Base-by-base conservation (phyloP, 306 rosid species). In the Rosa multiflora region DNA sequence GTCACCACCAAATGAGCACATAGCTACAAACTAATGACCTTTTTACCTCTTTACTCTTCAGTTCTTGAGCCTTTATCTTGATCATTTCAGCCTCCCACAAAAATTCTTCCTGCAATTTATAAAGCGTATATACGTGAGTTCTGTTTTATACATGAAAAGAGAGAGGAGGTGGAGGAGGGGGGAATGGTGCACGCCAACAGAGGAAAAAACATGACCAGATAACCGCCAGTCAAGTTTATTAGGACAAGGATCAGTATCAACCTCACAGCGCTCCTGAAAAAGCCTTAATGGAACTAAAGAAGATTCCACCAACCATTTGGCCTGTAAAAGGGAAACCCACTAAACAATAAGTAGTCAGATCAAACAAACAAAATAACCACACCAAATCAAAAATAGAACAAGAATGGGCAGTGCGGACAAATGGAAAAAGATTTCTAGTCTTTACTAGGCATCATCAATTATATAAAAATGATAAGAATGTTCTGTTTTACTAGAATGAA, bases 241-340 rank as follows among this genome's bases (percentile, higher is more conserved):
- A 10, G 42, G 15, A 72, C 29, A 71, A 70, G 35, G 32, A 74
- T 66, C 32, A 79, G 39, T 72, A 80, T 44, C 72, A 79, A 95
- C 99, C 99, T 95, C 99, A 73, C 98, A 95, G 43, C 99, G 99
- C 85, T 95, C 99, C 68, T 95, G 99, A 56, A 95, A 89, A 74
- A 95, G 89, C 85, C 97, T 88, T 84, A 92, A 78, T 21, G 98
- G 95, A 82, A 95, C 98, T 79, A 95, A 71, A 58, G 81, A 83
- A 77, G 90, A 92, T 73, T 95, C 99, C 80, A 90, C 98, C 83
- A 95, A 87, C 99, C 99, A 95, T 88, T 91, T 90, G 61, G 98
- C 99, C 99, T 95, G 80, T 76, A 68, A 67, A 79, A 67, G 66
- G 47, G 42, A 12, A 75, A 43, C 20, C 37, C 55, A 72, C 58